Evolutionary conservation across 805 yeast species (phyloP).

Genomic region (Saccharomycodes ludwigii): DNA sequence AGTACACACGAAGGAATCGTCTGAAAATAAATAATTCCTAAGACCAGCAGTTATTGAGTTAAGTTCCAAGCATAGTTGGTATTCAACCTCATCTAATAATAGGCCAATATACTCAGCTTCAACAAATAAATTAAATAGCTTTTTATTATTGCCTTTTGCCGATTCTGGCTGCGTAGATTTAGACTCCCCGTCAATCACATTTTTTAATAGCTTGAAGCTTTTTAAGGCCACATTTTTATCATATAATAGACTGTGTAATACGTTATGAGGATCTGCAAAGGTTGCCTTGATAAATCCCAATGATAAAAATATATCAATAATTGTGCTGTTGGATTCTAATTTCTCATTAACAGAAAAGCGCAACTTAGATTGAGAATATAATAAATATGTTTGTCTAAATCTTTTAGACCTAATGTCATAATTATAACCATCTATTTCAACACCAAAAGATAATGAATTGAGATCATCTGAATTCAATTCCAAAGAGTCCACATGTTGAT

Average conservation of each 20-base stretch:
- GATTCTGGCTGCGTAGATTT: too few species aligned
- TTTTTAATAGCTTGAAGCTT: constrained; percentile 10
- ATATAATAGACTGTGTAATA: constrained; percentile 14
- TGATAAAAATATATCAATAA: constrained; percentile 7
- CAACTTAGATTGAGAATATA: neutral
- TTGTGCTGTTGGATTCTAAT: too few species aligned
- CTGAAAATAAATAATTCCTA: constrained; percentile 1
- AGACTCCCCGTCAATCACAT: too few species aligned
- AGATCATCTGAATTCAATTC: too few species aligned
- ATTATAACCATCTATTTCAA: too few species aligned
- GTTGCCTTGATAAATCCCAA: constrained; percentile 17
- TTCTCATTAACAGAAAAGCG: too few species aligned
- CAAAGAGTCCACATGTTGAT: too few species aligned
- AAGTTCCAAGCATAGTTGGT: constrained; percentile 4
- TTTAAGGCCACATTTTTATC: constrained; percentile 16
- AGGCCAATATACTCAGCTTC: constrained; percentile 3
- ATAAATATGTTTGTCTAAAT: too few species aligned
- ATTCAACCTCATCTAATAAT: constrained; percentile 4
- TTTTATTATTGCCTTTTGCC: too few species aligned
- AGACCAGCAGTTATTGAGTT: constrained; percentile 1
- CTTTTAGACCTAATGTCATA: too few species aligned
- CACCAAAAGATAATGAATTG: too few species aligned
- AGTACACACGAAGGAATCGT: too few species aligned
- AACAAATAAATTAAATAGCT: constrained; percentile 2
- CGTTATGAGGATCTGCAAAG: constrained; percentile 18